Conservation (phyloP, 352 stramenopile genomes). For the Pythium aquatile region DNA sequence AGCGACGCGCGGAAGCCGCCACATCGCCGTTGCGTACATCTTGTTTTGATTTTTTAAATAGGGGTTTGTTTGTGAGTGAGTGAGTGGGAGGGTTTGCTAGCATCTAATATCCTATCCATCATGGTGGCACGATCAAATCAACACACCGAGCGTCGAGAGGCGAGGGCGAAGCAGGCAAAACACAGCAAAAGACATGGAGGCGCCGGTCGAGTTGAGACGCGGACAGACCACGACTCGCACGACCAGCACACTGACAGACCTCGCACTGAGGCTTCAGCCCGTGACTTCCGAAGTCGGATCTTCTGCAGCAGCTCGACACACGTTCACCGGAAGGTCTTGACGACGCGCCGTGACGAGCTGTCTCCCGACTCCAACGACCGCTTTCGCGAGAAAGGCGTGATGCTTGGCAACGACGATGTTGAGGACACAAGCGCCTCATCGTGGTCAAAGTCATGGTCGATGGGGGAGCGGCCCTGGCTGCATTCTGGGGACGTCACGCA, state of each 20-base stretch:
- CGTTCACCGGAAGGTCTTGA: slow-evolving; percentile 26
- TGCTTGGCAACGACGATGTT: slow-evolving; percentile 6
- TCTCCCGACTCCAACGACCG: slow-evolving; percentile 25
- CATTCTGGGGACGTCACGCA: slow-evolving; percentile 80
- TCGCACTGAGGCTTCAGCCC: neutral
- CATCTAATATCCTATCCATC: slow-evolving; percentile 30
- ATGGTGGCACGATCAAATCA: slow-evolving; percentile 22
- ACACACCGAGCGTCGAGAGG: slow-evolving; percentile 18
- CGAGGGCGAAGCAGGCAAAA: neutral
- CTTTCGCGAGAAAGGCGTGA: slow-evolving; percentile 20
- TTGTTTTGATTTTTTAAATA: slow-evolving; percentile 32
- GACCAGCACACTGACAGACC: slow-evolving; percentile 8
- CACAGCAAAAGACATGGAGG: slow-evolving; percentile 10
- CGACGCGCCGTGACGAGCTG: slow-evolving; percentile 13
- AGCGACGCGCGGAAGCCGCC: slow-evolving; percentile 11
- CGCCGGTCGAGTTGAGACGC: neutral
- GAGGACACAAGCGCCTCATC: slow-evolving; percentile 30
- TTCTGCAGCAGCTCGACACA: slow-evolving; percentile 8
- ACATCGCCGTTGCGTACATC: slow-evolving; percentile 14
- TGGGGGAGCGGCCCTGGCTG: slow-evolving; percentile 65
- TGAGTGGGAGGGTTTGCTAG: slow-evolving; percentile 17
- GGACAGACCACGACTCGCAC: slow-evolving; percentile 6
- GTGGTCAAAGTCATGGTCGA: slow-evolving; percentile 75
- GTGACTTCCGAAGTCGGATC: neutral
- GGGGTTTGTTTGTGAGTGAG: slow-evolving; percentile 15